A percentile compares a stretch with the other conserved stretches of the same genome.
phyloP scores from a whole-genome alignment of 2,329 filamentous ascomycete species.

The Pestalotiopsis sp. region DNA sequence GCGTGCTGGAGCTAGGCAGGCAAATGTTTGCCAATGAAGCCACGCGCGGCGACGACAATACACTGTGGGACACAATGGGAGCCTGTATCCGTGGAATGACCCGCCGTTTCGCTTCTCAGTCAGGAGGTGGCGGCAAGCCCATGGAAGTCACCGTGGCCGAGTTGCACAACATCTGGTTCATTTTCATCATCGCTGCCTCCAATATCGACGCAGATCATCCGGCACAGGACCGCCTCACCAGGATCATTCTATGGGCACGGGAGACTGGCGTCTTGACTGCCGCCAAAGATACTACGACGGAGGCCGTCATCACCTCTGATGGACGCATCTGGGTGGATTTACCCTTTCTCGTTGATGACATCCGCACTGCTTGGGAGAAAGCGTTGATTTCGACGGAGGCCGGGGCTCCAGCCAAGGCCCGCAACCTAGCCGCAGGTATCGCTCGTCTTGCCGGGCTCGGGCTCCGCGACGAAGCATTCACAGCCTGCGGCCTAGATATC shows the following conservation, averaged over 20 bases:
- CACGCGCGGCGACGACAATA: constrained; percentile 13
- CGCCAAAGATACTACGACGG: neutral
- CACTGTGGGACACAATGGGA: constrained; percentile 14
- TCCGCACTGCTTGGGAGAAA: constrained; percentile 11
- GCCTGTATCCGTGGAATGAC: constrained; percentile 4
- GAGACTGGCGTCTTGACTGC: neutral
- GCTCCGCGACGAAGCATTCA: constrained; percentile 9
- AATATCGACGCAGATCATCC: constrained; percentile 14
- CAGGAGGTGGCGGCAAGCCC: neutral
- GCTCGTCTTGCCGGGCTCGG: constrained; percentile 11
- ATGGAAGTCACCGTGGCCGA: constrained; percentile 11
- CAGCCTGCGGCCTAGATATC: constrained; percentile 10
- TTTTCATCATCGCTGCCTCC: constrained; percentile 2
- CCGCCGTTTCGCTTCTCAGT: neutral
- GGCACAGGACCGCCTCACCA: constrained; percentile 12
- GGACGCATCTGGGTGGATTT: constrained; percentile 14
- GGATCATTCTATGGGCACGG: constrained; percentile 9
- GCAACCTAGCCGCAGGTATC: constrained; percentile 12
- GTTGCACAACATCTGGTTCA: constrained; percentile 12
- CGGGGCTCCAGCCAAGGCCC: neutral
- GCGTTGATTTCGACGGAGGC: neutral
- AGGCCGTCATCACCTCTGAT: neutral
- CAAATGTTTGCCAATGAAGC: constrained; percentile 13
- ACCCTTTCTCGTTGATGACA: constrained; percentile 10
- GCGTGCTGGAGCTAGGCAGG: neutral